A percentile compares a stretch with the other conserved stretches of the same genome.
Conservation (phyloP, 345 rosid genomes). For the Ricinus communis region DNA sequence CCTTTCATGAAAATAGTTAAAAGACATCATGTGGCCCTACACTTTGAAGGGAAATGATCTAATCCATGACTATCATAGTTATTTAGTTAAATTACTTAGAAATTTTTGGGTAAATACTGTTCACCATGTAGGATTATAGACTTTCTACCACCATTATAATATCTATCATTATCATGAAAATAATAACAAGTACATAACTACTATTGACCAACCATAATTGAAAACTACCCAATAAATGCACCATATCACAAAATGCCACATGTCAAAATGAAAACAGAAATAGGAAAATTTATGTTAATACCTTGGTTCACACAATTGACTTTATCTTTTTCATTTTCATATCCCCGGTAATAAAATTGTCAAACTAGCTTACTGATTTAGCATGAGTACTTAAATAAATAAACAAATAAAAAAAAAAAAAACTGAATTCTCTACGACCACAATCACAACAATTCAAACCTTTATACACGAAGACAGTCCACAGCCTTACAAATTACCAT, state of each 20-base stretch:
- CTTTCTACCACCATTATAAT: too few relatives aligned
- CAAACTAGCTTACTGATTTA: constrained; percentile 10
- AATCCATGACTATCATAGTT: too few relatives aligned
- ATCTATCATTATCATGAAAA: too few relatives aligned
- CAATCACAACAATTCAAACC: constrained; percentile 15
- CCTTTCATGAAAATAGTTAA: background rate
- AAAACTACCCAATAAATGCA: too few relatives aligned
- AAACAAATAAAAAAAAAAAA: background rate
- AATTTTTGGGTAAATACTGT: too few relatives aligned
- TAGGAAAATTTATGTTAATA: background rate
- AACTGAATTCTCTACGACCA: constrained; percentile 11
- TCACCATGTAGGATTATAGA: too few relatives aligned
- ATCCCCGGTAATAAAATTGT: constrained; percentile 2
- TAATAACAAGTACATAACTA: too few relatives aligned
- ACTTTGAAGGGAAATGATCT: background rate
- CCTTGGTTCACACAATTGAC: background rate
- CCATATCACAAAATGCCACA: too few relatives aligned
- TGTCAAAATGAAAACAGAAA: background rate
- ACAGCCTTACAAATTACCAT: constrained; percentile 35
- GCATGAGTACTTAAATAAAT: constrained; percentile 4
- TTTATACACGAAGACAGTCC: constrained; percentile 17
- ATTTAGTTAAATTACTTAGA: too few relatives aligned
- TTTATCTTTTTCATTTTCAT: background rate
- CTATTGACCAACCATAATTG: too few relatives aligned
- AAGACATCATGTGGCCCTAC: background rate